Evolutionary conservation across 495 filamentous ascomycete genomes (phyloP), one percentile per base, ranked within the genome.

Genomic region (Aspergillus cristatus): DNA sequence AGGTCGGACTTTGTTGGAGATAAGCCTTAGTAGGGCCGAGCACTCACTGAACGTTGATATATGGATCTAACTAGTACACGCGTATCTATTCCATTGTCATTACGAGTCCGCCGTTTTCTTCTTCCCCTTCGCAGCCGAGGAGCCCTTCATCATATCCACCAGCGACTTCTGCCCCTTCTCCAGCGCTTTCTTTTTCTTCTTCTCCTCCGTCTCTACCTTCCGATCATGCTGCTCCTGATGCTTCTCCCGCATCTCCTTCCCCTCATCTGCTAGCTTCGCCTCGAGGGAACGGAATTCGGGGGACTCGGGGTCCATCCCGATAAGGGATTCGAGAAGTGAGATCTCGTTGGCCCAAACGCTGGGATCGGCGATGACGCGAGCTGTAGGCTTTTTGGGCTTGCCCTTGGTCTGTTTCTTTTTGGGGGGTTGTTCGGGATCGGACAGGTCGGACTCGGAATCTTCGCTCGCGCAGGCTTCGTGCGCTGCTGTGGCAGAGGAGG

Each of bases 261-360:
- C 91, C 49, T 79, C 60, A 35, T 76, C 75, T n/a, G 78, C 63
- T 32, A 94, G 58, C 7, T 73, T 61, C 31, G 61, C 47, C 44
- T 89, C 85, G 26, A 84, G 55, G 4, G 57, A 55, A 40, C 60
- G 54, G 51, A 96, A 95, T 47, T 82, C 75, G 18, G 73, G 68
- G 17, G 75, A 68, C 8, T 87, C 80, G 2, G 70, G 58, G 56
- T 91, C 78, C 72, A 82, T 82, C 13, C 81, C 93, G 40, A 96
- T 85, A 33, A 98, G 57, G 11, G 78, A 78, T 58, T 98, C 91
- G 4, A 98, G 70, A 34, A 96, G 58, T 56, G 94, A 93, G 47
- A 91, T 88, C 60, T 93, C 86, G 32, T 77, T 68, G 2, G 85
- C 84, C 86, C 86, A 91, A 7, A 87, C 69, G 18, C 71, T 66